phyloP scores from a whole-genome alignment of 1,284 basidiomycete genomes.

The Ceratobasidium sp. region DNA sequence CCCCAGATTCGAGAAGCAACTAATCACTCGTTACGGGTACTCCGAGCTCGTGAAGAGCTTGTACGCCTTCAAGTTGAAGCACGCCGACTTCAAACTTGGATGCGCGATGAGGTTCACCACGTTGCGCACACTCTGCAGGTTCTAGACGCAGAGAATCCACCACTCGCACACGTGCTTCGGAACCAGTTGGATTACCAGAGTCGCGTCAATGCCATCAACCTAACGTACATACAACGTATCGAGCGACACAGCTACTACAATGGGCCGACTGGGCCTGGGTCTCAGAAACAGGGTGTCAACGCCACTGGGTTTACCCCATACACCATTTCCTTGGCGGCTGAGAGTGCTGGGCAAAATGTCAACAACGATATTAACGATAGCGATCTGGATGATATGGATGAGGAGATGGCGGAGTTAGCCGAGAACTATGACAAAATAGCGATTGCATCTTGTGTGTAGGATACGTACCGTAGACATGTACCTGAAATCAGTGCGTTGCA shows the following conservation, averaged over 20 bases:
- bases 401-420: background rate
- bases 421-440: background rate
- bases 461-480: no score
- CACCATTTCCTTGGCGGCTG: background rate
- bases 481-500: no score
- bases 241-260: background rate
- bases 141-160: no score
- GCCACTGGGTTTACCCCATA: background rate
- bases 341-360: no score
- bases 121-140: no score
- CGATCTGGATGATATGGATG: background rate
- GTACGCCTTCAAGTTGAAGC: conserved; percentile 18
- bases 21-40: conserved; percentile 26
- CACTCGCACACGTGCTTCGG: background rate
- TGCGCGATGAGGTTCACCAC: conserved; percentile 8
- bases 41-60: conserved; percentile 44
- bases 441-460: background rate
- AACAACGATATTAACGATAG: background rate
- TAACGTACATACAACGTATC: background rate
- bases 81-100: conserved; percentile 3
- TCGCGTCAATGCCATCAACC: background rate
- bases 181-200: background rate
- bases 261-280: background rate
- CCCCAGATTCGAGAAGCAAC: conserved; percentile 39
- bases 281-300: background rate